Conservation (phyloP, 148 eudicot genomes). For the Spergularia bocconei region DNA sequence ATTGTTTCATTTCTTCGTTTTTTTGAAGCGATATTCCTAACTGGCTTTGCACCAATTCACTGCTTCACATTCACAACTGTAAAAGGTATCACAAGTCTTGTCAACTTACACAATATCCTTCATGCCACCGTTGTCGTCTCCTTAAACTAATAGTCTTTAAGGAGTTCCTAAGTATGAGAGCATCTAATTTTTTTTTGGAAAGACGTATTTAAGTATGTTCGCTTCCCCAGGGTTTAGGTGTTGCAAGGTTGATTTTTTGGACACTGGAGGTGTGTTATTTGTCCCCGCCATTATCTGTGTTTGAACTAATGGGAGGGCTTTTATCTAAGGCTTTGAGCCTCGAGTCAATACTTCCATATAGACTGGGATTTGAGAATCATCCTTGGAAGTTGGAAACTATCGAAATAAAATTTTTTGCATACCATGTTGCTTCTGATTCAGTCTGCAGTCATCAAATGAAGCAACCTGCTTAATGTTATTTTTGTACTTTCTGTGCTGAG, state of each 20-base stretch:
- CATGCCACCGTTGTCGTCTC: neutral
- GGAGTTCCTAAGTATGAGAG: constrained; percentile 12
- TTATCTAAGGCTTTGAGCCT: too few relatives aligned
- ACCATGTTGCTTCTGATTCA: neutral
- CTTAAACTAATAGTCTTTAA: neutral
- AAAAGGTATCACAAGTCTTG: neutral
- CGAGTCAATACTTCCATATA: too few relatives aligned
- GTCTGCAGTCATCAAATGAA: neutral
- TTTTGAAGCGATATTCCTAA: neutral
- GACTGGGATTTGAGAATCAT: too few relatives aligned
- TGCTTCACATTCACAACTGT: neutral
- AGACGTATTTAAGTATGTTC: neutral
- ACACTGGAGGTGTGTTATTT: neutral
- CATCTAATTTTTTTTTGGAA: neutral
- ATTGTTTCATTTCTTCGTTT: neutral
- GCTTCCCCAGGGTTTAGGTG: too few relatives aligned
- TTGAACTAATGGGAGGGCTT: neutral
- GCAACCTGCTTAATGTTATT: neutral
- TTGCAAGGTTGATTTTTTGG: neutral
- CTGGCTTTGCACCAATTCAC: neutral
- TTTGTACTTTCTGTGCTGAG: neutral
- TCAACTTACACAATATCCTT: neutral
- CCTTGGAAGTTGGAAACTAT: neutral
- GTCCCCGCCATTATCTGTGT: neutral
- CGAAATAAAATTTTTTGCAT: neutral